Base-by-base conservation (phyloP, 306 rosid species). In the Cicer arietinum region DNA sequence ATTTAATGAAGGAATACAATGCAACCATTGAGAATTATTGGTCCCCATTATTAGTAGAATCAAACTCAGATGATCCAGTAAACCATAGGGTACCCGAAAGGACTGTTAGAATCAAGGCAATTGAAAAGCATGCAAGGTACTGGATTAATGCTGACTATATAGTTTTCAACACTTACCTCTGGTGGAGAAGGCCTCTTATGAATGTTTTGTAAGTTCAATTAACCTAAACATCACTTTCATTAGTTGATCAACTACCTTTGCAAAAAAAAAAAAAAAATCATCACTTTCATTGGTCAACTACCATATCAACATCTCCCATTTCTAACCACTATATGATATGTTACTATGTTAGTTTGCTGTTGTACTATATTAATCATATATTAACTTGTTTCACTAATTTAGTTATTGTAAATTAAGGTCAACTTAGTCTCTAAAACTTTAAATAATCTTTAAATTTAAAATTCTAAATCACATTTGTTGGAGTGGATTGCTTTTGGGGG, bases 131-230 rank as follows among this genome's bases (percentile, higher is more conserved):
- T 74, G 95, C 96, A 10, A 86, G 64, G 78, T 69, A 84, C 37
- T 90, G 98, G 98, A 88, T 89, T 8, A 80, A 86, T 16, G 89
- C 91, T 12, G 92, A 93, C 69, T 71, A 73, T 43, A 85, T 93
- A 13, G 85, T 93, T 45, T 91, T 90, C 76, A 88, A 90, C 80
- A 83, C 95, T 51, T 89, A 79, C 80, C 88, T 93, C 13, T 90
- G 98, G 98, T 93, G 96, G 98, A 90, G 86, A 88, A 88, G 91
- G 51, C 89, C 93, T 43, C 35, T 64, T 37, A 89, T 89, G 91
- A 85, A 84, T 69, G 93, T 79, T 59, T 40, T 85, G 93, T 82
- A 73, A 81, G 93, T 85, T 18, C 10, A 14, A 25, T 53, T 16
- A 37, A 44, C 37, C 44, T 37, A 70, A 70, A 25, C 10, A 59